Percentiles rank a stretch among this genome's conserved stretches.
phyloP scores from a whole-genome alignment of 2,329 filamentous ascomycete genomes.

The Orbilia blumenaviensis region DNA sequence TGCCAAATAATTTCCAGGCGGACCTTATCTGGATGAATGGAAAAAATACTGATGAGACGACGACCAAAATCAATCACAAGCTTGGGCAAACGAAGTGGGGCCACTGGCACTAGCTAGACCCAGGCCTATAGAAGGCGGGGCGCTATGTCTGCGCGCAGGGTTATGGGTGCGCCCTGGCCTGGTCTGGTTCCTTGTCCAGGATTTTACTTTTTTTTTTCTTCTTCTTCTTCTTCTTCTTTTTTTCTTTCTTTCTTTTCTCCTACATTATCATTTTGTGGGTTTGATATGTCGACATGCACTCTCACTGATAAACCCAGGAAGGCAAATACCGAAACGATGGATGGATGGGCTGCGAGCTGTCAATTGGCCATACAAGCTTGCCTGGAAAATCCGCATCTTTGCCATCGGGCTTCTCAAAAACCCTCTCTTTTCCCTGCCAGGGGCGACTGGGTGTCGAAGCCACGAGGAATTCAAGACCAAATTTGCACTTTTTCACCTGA shows the following conservation, averaged over 20 bases:
- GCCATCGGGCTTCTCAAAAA: neutral
- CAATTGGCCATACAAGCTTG: neutral
- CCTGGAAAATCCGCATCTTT: neutral
- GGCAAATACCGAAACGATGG: slow-evolving; percentile 29
- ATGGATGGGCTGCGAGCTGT: neutral
- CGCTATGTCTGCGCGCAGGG: slow-evolving; percentile 41
- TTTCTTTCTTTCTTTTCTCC: too few relatives aligned
- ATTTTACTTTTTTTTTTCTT: slow-evolving; percentile 39
- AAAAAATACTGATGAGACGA: slow-evolving; percentile 52
- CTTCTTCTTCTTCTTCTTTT: too few relatives aligned
- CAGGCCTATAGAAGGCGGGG: slow-evolving; percentile 52
- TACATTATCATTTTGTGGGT: too few relatives aligned
- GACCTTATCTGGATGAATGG: slow-evolving; percentile 55
- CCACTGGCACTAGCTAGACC: slow-evolving; percentile 38
- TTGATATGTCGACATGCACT: slow-evolving; percentile 25
- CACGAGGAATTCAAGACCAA: neutral
- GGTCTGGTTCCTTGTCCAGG: slow-evolving; percentile 23
- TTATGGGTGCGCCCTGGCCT: slow-evolving; percentile 27
- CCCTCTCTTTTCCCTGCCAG: neutral
- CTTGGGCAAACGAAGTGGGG: slow-evolving; percentile 51
- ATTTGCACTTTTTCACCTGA: neutral
- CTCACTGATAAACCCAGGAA: slow-evolving; percentile 30
- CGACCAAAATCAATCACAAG: slow-evolving; percentile 54
- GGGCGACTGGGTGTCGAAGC: neutral
- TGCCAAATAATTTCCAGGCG: slow-evolving; percentile 45